Evolutionary conservation across 2,329 filamentous ascomycete genomes (phyloP).

Genomic region (Fusarium sp.): DNA sequence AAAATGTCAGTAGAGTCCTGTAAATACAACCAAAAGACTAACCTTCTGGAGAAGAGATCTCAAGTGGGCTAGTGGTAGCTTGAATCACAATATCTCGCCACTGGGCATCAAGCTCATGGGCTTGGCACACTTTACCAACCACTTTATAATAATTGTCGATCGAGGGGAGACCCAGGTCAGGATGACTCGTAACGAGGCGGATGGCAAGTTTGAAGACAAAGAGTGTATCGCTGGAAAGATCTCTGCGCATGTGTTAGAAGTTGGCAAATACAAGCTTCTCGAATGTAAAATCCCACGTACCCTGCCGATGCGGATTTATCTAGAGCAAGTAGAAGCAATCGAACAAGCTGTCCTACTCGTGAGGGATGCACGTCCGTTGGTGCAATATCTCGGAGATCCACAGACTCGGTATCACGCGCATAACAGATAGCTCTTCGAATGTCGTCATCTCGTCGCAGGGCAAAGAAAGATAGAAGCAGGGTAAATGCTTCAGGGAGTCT

Average conservation of each 20-base stretch:
- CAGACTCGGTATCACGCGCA: slow-evolving; percentile 55
- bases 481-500: slow-evolving; percentile 56
- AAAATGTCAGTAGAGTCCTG: slow-evolving; percentile 9
- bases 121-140: slow-evolving; percentile 53
- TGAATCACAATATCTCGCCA: slow-evolving; percentile 42
- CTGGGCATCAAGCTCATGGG: slow-evolving; percentile 28
- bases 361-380: slow-evolving; percentile 46
- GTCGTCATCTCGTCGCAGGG: slow-evolving; percentile 58
- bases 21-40: not conserved
- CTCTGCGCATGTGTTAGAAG: slow-evolving; percentile 35
- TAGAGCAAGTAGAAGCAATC: slow-evolving; percentile 52
- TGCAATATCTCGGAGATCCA: slow-evolving; percentile 52
- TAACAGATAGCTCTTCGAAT: slow-evolving; percentile 60
- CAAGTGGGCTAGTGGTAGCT: slow-evolving; percentile 49
- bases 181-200: slow-evolving; percentile 41
- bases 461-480: slow-evolving; percentile 64
- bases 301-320: slow-evolving; percentile 35
- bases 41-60: slow-evolving; percentile 33
- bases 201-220: slow-evolving; percentile 53
- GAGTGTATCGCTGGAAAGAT: slow-evolving; percentile 39
- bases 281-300: slow-evolving; percentile 36
- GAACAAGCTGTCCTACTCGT: slow-evolving; percentile 51
- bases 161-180: slow-evolving; percentile 40
- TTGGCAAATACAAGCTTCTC: not conserved
- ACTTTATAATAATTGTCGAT: slow-evolving; percentile 55